These are phyloP conservation scores for Kickxella alabastrina DNA, from an alignment of 192 early-diverging fungal species.

Conservation along the genomic window DNA sequence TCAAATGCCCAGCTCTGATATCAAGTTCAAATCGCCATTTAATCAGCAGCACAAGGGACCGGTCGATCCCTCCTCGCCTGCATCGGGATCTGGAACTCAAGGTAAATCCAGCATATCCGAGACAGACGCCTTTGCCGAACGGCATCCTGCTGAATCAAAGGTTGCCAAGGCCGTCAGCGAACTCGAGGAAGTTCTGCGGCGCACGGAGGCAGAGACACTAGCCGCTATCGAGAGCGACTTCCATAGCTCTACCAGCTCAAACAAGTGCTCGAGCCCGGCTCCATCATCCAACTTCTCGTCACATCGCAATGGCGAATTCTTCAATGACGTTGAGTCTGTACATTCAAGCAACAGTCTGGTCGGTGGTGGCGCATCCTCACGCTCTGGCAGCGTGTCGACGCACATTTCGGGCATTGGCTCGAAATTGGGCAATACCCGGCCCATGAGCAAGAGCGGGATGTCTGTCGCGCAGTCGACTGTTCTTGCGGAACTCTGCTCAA, in stretches of 20 bases:
- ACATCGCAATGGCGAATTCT: not conserved
- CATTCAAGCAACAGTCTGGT: conserved; percentile 40
- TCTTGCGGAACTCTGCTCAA: conserved; percentile 41
- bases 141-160: conserved; percentile 48
- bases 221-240: conserved; percentile 38
- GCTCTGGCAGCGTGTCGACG: conserved; percentile 38
- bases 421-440: conserved; percentile 18
- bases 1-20: conserved; percentile 41
- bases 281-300: conserved; percentile 3
- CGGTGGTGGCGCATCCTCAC: conserved; percentile 44
- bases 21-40: conserved; percentile 50
- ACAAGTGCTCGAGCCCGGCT: not conserved
- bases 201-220: conserved; percentile 39
- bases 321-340: conserved; percentile 21
- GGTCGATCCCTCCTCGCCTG: not conserved
- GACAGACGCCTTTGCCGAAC: conserved; percentile 25
- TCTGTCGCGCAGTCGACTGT: conserved; percentile 46
- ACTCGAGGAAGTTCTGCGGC: conserved; percentile 48
- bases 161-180: conserved; percentile 52
- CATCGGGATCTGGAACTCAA: no score
- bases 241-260: conserved; percentile 1
- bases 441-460: conserved; percentile 28
- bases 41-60: conserved; percentile 3
- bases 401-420: conserved; percentile 32
- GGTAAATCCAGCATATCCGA: not conserved